Conservation (phyloP, 331 rosid species). For the Quercus tomentella region DNA sequence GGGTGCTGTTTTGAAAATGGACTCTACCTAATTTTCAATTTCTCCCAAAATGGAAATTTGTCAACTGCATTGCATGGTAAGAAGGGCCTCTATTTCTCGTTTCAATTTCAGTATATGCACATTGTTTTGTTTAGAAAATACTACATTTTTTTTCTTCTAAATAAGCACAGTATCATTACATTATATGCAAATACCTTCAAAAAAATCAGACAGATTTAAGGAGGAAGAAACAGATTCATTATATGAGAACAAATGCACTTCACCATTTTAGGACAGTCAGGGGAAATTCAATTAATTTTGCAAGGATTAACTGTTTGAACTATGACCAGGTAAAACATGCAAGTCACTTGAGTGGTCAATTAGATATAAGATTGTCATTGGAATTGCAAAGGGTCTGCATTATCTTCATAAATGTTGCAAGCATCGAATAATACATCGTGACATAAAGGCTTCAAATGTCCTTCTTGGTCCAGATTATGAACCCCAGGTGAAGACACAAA, state of each 20-base stretch:
- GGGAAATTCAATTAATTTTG: too few relatives aligned
- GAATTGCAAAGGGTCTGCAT: conserved; percentile 87
- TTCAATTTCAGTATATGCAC: neutral
- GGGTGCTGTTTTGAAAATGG: conserved; percentile 91
- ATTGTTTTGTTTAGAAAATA: neutral
- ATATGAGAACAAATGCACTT: too few relatives aligned
- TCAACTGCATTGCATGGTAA: conserved; percentile 84
- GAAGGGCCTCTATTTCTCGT: neutral
- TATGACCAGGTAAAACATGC: conserved; percentile 51
- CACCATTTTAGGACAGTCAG: too few relatives aligned
- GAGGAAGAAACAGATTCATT: too few relatives aligned
- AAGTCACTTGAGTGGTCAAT: conserved; percentile 62
- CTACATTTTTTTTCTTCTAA: too few relatives aligned
- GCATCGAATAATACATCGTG: conserved; percentile 86
- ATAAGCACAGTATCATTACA: too few relatives aligned
- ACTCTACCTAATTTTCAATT: conserved; percentile 65
- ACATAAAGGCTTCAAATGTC: conserved; percentile 92
- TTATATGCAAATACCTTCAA: too few relatives aligned
- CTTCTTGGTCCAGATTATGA: conserved; percentile 92
- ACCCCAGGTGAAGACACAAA: conserved; percentile 56
- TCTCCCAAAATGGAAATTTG: conserved; percentile 86
- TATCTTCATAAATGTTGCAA: conserved; percentile 89
- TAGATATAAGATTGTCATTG: conserved; percentile 77
- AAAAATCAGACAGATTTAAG: too few relatives aligned
- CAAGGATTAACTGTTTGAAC: conserved; percentile 11